Conservation (phyloP, 2,329 filamentous ascomycete species). For the Aspergillus sp. region DNA sequence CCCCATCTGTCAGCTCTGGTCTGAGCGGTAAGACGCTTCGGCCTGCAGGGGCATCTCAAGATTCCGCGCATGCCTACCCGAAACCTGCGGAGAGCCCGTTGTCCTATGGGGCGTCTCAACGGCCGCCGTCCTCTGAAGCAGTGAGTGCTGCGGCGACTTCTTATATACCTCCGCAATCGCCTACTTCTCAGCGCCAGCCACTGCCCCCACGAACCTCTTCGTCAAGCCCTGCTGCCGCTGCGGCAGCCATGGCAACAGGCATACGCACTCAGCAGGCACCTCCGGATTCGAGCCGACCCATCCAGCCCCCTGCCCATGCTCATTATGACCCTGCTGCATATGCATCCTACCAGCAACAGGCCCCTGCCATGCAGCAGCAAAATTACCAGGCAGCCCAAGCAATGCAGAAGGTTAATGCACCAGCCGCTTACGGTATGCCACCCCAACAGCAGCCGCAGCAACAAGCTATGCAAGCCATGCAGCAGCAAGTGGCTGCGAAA, state of each 20-base stretch:
- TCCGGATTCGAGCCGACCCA: constrained; percentile 39
- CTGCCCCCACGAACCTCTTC: constrained; percentile 51
- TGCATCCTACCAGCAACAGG: constrained; percentile 34
- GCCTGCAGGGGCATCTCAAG: constrained; percentile 48
- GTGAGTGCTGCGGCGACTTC: constrained; percentile 44
- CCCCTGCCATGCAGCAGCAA: constrained; percentile 22
- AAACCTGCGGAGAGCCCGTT: constrained; percentile 35
- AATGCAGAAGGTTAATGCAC: constrained; percentile 23
- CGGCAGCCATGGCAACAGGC: constrained; percentile 50
- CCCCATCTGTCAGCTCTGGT: constrained; percentile 49
- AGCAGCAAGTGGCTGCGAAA: constrained; percentile 26
- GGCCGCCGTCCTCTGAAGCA: constrained; percentile 41
- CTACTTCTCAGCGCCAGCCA: constrained; percentile 43
- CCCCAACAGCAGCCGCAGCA: constrained; percentile 16
- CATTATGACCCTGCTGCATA: constrained; percentile 47
- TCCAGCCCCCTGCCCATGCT: constrained; percentile 45
- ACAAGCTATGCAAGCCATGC: constrained; percentile 18
- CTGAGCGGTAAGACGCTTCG: constrained; percentile 69
- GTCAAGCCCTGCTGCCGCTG: constrained; percentile 48
- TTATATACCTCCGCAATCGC: constrained; percentile 49
- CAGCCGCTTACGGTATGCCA: constrained; percentile 28
- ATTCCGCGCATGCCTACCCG: constrained; percentile 34
- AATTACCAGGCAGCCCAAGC: constrained; percentile 18
- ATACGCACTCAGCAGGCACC: constrained; percentile 47
- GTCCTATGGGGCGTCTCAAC: constrained; percentile 36